Base-by-base conservation (phyloP, 306 rosid genomes). In the Cucurbita argyrosperma region DNA sequence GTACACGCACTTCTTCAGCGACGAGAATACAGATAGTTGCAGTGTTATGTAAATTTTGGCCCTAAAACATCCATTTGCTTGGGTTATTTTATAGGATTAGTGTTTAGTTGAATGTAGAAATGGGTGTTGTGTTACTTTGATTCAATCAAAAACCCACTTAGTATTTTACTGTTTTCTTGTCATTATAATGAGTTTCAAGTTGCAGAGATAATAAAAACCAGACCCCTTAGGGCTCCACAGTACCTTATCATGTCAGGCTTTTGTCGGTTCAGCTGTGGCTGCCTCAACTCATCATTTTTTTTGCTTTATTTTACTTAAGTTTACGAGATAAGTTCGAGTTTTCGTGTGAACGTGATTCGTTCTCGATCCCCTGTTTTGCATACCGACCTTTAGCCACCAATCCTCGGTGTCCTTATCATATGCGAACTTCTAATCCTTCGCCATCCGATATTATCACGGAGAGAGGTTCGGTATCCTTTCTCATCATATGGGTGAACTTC, bases 21-120 rank as follows among this genome's bases (percentile, higher is more conserved):
- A 94, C 37, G 99, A 94, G 78, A 89, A 94, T 76, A 79, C 97
- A 0, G 85, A 88, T 76, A 87, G 96, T 68, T 94, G 99, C 83
- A 85, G 73, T 70, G 64, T 94, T 61, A 91, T 94, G 99, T 94
- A 85, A 81, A 79, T n/a, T 58, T 46, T 26, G 19, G 39, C 9
- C 71, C 50, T 5, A 15, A 23, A 12, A 9, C 60, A 37, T 26
- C 67, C 37, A 61, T 49, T 13, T 68, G 26, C 51, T 61, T 71
- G 4, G 74, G 61, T 77, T 78, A 62, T 65, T 39, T 66, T 75
- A 19, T 38, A 76, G 84, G 78, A 30, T n/a, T 74, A 56, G 70
- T 69, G 77, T 75, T 83, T 43, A 62, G 75, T 26, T 39, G 18
- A 72, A 74, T 45, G 77, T 58, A 74, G 67, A 74, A 74, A 74